A percentile compares a stretch with the other conserved stretches of the same genome.
Conservation (phyloP, 2,329 filamentous ascomycete genomes). For the Ambrosiella xylebori region DNA sequence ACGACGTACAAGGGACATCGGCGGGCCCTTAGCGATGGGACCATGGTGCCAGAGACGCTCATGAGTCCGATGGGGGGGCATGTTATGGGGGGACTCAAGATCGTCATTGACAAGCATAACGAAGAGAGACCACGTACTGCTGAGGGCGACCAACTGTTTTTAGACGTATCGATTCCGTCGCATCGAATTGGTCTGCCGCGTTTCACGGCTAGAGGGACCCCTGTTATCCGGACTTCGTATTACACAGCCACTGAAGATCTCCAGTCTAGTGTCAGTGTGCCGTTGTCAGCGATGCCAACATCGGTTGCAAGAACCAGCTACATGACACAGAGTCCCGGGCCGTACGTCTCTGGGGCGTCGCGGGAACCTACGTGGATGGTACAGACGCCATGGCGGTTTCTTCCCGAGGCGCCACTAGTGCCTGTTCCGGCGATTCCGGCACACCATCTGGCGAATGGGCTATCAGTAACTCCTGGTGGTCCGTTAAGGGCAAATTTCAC, state of each 20-base stretch:
- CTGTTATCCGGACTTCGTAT: slow-evolving; percentile 64
- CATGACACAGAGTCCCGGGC: slow-evolving; percentile 2
- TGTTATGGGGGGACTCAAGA: slow-evolving; percentile 50
- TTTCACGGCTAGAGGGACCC: slow-evolving; percentile 61
- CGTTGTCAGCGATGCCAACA: slow-evolving; percentile 1
- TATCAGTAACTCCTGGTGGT: slow-evolving; percentile 20
- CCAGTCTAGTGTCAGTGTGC: slow-evolving; percentile 6
- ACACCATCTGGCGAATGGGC: slow-evolving; percentile 14
- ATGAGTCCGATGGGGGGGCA: slow-evolving; percentile 17
- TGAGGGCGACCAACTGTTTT: slow-evolving; percentile 40
- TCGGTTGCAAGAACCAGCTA: slow-evolving; percentile 9
- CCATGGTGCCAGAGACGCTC: slow-evolving; percentile 46
- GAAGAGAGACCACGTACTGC: slow-evolving; percentile 21
- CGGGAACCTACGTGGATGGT: slow-evolving; percentile 12
- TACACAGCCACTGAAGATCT: slow-evolving; percentile 57
- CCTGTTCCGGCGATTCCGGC: slow-evolving; percentile 1
- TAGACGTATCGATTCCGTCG: slow-evolving; percentile 59
- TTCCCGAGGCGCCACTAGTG: slow-evolving; percentile 1
- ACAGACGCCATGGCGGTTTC: slow-evolving; percentile 8
- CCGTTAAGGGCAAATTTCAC: not conserved
- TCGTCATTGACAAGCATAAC: slow-evolving; percentile 52
- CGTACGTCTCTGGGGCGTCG: slow-evolving; percentile 8
- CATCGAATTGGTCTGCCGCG: slow-evolving; percentile 69
- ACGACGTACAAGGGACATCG: too few relatives aligned
- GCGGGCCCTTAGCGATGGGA: slow-evolving; percentile 19